Base-by-base conservation (phyloP, 805 yeast species). In the Blastobotrys mokoenaii region DNA sequence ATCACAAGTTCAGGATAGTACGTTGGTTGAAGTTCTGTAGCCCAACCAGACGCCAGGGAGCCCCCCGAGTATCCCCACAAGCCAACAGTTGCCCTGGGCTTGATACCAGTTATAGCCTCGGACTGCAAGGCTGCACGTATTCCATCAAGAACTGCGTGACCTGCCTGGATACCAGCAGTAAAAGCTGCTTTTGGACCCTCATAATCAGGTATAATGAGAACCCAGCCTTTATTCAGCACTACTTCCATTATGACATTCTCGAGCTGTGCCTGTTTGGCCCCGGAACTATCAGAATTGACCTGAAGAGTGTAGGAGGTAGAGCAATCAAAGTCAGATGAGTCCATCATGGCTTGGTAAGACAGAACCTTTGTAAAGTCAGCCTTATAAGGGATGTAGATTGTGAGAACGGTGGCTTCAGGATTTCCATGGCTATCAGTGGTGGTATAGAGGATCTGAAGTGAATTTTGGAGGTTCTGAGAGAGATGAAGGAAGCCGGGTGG, bases 41-140 rank as follows among this genome's bases (percentile, higher is more conserved):
- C 60, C 57, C 59, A 55, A 8, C 95, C 95, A 20, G 88, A 84
- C 55, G 89, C 72, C 56, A 90, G 79, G 62, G 74, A 79, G 54
- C 77, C 72, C 50, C 82, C 87, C 46, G 77, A 77, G 57, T 80
- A 80, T 7, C 94, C 72, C 90, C 94, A 93, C 32, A 86, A 84
- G 11, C 94, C 96, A 55, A 84, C 84, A 34, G 18, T 37, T n/a
- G 48, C 41, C 20, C 50, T 47, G 11, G 34, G 11, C n/a, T 43
- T 30, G 15, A 70, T 72, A 52, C 75, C 77, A 15, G 51, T 48
- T 33, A 46, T 18, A 34, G 41, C 34, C 22, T 30, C 37, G 12
- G 53, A 44, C 25, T 41, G 37, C 38, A 53, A 47, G 35, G 41
- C 51, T 1, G 61, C 63, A 7, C 54, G 44, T 11, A 59, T 34